Percentiles rank a stretch among this genome's conserved stretches.
Conservation (phyloP, 805 yeast species). For the Limtongia smithiae region DNA sequence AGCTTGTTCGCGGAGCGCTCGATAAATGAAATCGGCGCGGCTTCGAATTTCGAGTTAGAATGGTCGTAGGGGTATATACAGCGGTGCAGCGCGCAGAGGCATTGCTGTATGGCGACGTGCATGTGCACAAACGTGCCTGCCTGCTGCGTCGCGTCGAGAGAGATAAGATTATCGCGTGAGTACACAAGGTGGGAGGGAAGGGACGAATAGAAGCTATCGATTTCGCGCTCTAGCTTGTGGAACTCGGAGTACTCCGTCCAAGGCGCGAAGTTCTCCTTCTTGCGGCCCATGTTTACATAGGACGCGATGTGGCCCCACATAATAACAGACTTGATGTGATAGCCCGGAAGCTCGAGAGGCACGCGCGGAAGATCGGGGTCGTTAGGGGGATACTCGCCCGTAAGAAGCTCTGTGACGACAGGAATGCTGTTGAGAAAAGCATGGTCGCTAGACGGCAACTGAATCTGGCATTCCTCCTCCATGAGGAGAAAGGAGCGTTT, state of each 20-base stretch:
- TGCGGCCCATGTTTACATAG: slow-evolving; percentile 31
- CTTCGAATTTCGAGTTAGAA: slow-evolving; percentile 30
- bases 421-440: slow-evolving; percentile 33
- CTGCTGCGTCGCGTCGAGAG: slow-evolving; percentile 30
- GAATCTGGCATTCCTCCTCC: slow-evolving; percentile 32
- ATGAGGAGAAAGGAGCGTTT: slow-evolving; percentile 34
- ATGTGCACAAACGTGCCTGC: slow-evolving; percentile 37
- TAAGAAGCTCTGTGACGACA: slow-evolving; percentile 31
- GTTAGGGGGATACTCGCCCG: slow-evolving; percentile 29
- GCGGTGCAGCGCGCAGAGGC: slow-evolving; percentile 35
- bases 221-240: slow-evolving; percentile 28
- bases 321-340: slow-evolving; percentile 29
- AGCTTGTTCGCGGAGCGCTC: slow-evolving; percentile 35
- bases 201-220: slow-evolving; percentile 26
- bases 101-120: slow-evolving; percentile 35
- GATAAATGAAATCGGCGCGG: slow-evolving; percentile 36
- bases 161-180: slow-evolving; percentile 29
- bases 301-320: slow-evolving; percentile 32
- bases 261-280: slow-evolving; percentile 33
- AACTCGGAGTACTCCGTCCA: slow-evolving; percentile 35
- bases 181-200: slow-evolving; percentile 33
- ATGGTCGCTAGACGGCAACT: slow-evolving; percentile 34
- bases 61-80: slow-evolving; percentile 36
- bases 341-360: slow-evolving; percentile 31
- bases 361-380: slow-evolving; percentile 30